Evolutionary conservation across 2,329 filamentous ascomycete species (phyloP).

Genomic region (Xylariaceae sp.): DNA sequence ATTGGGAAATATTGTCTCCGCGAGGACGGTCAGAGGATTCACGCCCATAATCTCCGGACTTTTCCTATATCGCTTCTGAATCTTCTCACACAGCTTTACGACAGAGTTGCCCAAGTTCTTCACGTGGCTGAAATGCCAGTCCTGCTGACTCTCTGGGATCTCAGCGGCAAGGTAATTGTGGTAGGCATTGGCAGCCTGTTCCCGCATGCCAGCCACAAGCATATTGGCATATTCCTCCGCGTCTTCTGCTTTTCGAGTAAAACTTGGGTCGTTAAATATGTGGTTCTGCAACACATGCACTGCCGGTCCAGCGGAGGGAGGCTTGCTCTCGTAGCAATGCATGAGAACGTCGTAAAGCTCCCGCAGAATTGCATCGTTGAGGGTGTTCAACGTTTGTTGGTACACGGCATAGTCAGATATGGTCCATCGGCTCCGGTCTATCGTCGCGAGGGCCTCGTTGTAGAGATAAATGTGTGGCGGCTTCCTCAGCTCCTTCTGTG

Average conservation of each 20-base stretch:
- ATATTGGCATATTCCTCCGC: constrained; percentile 64
- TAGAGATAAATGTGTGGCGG: constrained; percentile 47
- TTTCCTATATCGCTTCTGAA: constrained; percentile 85
- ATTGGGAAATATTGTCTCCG: constrained; percentile 77
- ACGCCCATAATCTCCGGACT: constrained; percentile 80
- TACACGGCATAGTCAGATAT: constrained; percentile 62
- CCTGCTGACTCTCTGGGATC: constrained; percentile 69
- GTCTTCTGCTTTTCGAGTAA: constrained; percentile 63
- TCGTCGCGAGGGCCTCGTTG: constrained; percentile 43
- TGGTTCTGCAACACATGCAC: constrained; percentile 78
- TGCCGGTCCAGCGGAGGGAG: constrained; percentile 69
- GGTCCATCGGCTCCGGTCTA: constrained; percentile 58
- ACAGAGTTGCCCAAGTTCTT: constrained; percentile 83
- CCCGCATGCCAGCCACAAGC: constrained; percentile 63
- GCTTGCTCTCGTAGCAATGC: constrained; percentile 82
- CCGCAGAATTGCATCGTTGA: constrained; percentile 76
- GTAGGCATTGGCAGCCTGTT: constrained; percentile 74
- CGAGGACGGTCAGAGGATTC: constrained; percentile 58
- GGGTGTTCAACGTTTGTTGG: constrained; percentile 62
- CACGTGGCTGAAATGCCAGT: constrained; percentile 88
- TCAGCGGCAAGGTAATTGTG: constrained; percentile 69
- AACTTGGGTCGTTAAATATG: constrained; percentile 70
- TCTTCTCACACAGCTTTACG: constrained; percentile 76
- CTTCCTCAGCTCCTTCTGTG: constrained; percentile 52
- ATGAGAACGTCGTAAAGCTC: constrained; percentile 85